phyloP scores from a whole-genome alignment of 768 basidiomycete species.

The Lentinus tigrinus region DNA sequence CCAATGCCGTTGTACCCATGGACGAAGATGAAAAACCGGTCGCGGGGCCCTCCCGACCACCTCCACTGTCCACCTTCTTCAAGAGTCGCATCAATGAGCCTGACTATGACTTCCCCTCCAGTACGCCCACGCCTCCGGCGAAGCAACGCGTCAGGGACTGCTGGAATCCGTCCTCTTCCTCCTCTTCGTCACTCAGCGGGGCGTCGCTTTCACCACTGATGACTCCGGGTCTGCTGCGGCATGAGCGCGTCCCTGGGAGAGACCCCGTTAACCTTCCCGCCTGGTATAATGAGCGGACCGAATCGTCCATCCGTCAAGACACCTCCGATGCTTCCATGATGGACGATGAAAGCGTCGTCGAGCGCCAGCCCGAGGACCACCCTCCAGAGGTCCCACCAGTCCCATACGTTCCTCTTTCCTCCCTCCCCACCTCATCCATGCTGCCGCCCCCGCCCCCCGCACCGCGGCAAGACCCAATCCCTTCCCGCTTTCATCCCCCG shows the following conservation, averaged over 20 bases:
- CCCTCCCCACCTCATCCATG: background rate
- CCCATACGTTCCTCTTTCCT: background rate
- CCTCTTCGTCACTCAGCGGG: background rate
- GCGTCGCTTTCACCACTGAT: too few species aligned
- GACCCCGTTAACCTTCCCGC: too few species aligned
- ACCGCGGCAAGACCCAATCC: background rate
- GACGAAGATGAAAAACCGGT: background rate
- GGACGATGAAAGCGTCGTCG: background rate
- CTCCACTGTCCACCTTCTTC: background rate
- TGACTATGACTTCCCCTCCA: background rate
- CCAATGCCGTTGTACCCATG: background rate
- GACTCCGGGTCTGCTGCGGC: too few species aligned
- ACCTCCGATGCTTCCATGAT: background rate
- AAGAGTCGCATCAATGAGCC: background rate
- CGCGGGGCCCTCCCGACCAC: background rate
- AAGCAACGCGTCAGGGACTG: too few species aligned
- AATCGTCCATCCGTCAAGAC: background rate
- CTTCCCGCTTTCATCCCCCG: background rate
- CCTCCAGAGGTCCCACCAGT: background rate
- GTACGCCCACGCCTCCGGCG: constrained; percentile 7
- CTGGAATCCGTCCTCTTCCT: background rate
- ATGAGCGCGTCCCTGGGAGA: too few species aligned
- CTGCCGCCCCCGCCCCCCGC: background rate
- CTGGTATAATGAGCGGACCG: too few species aligned
- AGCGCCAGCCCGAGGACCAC: background rate